Evolutionary conservation across 1,284 basidiomycete species (phyloP), one percentile per base, ranked within the genome.

Genomic region (Retiboletus flavoniger): DNA sequence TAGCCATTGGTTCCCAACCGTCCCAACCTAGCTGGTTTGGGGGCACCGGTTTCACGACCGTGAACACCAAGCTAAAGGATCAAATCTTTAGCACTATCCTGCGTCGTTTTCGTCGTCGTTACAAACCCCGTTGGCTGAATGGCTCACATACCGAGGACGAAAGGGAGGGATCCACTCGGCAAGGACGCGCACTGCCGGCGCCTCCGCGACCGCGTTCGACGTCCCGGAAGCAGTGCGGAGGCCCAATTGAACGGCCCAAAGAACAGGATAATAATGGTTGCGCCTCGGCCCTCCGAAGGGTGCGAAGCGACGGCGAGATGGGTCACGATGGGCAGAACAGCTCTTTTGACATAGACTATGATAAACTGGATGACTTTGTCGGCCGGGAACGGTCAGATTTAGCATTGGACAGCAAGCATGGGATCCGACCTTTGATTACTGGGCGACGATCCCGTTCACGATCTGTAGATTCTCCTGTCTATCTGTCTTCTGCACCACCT

Each of bases 21-120:
- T 72, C 53, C 21, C 55, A 77, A 11, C 77, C 62, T 16, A 67
- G 80, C 56, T 78, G 78, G 78, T 93, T 91, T 63, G 90, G 89
- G 36, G 95, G 95, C 3, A 91, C 86, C 1, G 95, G 95, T 1
- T 93, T 91, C 14, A 97, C 95, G 2, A 83, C 87, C 43, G 94
- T 97, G 53, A 97, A 98, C 70, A 93, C 89, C 40, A 91, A 85
- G 69, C 76, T 98, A 55, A 95, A 94, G 72, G 93, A 97, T 65
- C 93, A 95, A 61, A 91, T 98, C 43, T 95, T 98, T 68, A 89
- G 84, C 52, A 89, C 90, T 13, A 85, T 97, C 31, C 75, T 97
- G 55, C 83, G 85, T 44, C 80, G 86, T 31, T 82, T 93, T 54
- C 77, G 77, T 29, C 81, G 81, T 51, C 78, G 79, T 41, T 77